Evolutionary conservation across 2,329 filamentous ascomycete species (phyloP).

Genomic region (Diaporthe eres): DNA sequence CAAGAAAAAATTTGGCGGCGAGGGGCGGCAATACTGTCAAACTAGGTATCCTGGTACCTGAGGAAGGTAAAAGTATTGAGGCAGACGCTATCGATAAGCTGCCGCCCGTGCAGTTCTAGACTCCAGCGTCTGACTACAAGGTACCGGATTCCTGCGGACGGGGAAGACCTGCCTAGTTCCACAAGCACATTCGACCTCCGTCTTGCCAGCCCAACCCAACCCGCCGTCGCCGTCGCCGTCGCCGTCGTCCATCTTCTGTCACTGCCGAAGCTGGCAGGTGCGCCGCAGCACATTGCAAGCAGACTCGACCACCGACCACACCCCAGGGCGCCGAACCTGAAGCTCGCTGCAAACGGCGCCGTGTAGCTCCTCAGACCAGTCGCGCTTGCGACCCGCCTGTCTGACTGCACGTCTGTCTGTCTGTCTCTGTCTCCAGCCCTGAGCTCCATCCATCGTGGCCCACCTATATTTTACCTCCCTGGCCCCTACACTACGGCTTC

Average conservation of each 20-base stretch:
- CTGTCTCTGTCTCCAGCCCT: slow-evolving; percentile 1
- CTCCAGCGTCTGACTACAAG: neutral
- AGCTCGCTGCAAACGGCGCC: neutral
- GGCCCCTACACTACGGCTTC: slow-evolving; percentile 18
- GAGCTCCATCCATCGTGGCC: neutral
- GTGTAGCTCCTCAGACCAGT: neutral
- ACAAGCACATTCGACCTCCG: neutral
- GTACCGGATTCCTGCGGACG: neutral
- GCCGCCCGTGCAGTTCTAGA: neutral
- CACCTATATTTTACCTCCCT: neutral
- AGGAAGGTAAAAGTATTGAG: neutral
- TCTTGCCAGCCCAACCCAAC: neutral
- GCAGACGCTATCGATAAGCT: slow-evolving; percentile 6
- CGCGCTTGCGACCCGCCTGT: neutral
- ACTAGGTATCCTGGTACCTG: neutral
- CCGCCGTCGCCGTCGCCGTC: neutral
- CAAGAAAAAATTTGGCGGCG: slow-evolving; percentile 39
- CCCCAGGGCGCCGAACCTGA: neutral
- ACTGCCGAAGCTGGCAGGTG: neutral
- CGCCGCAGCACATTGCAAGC: neutral
- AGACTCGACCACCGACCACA: neutral
- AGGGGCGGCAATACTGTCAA: slow-evolving; percentile 23
- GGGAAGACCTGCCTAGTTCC: neutral
- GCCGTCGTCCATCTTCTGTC: neutral
- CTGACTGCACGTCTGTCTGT: neutral